Evolutionary conservation across 2,329 filamentous ascomycete species (phyloP).

Genomic region (Cladosporium colombiae): DNA sequence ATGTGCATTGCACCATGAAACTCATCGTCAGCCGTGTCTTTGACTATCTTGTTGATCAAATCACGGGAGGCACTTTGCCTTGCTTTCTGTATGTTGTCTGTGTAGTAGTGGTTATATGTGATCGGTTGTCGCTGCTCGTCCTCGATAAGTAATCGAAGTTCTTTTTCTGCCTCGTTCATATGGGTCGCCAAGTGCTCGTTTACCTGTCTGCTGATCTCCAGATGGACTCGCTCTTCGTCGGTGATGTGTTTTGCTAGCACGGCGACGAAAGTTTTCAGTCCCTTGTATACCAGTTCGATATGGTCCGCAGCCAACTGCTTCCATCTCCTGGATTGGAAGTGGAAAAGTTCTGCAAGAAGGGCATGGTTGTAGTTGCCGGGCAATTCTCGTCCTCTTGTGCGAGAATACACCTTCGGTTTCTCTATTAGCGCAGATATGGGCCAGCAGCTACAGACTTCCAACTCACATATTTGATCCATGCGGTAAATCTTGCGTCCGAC

Average conservation of each 20-base stretch:
- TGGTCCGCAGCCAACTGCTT: slow-evolving; percentile 17
- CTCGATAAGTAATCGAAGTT: background rate
- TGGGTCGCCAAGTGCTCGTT: background rate
- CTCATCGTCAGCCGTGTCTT: background rate
- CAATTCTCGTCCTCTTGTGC: slow-evolving; percentile 33
- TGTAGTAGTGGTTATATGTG: background rate
- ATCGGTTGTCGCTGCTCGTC: background rate
- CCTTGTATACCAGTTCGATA: background rate
- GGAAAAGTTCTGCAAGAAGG: slow-evolving; percentile 33
- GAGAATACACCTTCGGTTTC: slow-evolving; percentile 29
- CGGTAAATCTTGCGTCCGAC: background rate
- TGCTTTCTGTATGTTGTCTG: background rate
- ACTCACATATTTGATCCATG: background rate
- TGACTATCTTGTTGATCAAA: background rate
- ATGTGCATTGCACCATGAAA: background rate
- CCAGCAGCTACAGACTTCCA: too few relatives aligned
- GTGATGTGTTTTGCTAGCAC: background rate
- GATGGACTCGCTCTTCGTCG: background rate
- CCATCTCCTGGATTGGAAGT: slow-evolving; percentile 35
- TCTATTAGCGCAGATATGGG: background rate
- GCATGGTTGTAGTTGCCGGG: slow-evolving; percentile 36
- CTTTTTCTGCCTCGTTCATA: background rate
- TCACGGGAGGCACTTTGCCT: background rate
- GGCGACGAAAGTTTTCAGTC: background rate
- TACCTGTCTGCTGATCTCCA: background rate